These are phyloP conservation scores for Daldinia sp. DNA, from an alignment of 2,329 filamentous ascomycete species.

Conservation along the genomic window DNA sequence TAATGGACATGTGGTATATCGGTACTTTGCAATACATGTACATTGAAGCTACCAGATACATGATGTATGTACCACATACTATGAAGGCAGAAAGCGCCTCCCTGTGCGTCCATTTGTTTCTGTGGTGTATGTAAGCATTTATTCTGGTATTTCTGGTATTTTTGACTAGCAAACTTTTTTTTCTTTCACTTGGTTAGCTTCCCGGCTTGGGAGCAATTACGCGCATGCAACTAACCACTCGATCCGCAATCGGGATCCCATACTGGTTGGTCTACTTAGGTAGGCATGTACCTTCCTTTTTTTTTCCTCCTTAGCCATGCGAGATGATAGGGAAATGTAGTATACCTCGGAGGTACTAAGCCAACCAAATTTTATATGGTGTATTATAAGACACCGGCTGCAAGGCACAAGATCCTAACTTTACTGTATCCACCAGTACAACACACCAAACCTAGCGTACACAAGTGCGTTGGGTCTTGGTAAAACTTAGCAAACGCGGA, in stretches of 20 bases:
- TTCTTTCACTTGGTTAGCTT: slow-evolving; percentile 24
- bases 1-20: neutral
- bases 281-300: neutral
- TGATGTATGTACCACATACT: neutral
- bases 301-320: slow-evolving; percentile 9
- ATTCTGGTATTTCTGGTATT: neutral
- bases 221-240: slow-evolving; percentile 44
- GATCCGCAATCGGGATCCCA: slow-evolving; percentile 30
- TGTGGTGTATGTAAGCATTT: slow-evolving; percentile 3
- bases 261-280: neutral
- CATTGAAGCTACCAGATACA: neutral
- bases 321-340: neutral
- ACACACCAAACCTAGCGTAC: neutral
- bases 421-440: slow-evolving; percentile 17
- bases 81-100: slow-evolving; percentile 3
- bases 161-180: slow-evolving; percentile 35
- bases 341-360: slow-evolving; percentile 4
- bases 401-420: slow-evolving; percentile 37
- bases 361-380: slow-evolving; percentile 9
- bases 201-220: slow-evolving; percentile 41
- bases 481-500: slow-evolving; percentile 15
- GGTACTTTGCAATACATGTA: slow-evolving; percentile 11
- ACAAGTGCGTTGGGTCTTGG: neutral
- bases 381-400: slow-evolving; percentile 25
- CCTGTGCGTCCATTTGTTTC: slow-evolving; percentile 22